These are phyloP conservation scores for Fusarium sp. DNA, from an alignment of 2,329 filamentous ascomycete species.

Conservation along the genomic window DNA sequence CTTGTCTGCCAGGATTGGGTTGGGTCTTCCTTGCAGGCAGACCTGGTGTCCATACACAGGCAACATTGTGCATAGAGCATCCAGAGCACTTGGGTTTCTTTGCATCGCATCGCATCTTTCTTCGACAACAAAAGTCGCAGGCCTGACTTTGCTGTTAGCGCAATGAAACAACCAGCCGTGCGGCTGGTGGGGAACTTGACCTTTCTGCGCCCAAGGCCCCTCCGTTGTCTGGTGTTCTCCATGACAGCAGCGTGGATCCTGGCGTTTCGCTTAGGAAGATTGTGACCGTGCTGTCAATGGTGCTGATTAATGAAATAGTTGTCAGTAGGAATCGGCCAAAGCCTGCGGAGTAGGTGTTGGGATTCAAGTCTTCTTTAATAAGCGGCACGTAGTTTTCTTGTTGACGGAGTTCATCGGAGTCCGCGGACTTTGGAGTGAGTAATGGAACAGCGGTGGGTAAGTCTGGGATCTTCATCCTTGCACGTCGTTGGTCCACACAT, in stretches of 20 bases:
- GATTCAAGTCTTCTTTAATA: neutral
- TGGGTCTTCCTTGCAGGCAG: neutral
- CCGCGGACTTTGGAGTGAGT: neutral
- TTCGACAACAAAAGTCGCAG: constrained; percentile 11
- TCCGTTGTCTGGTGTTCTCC: neutral
- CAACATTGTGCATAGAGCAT: neutral
- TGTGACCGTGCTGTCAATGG: no score
- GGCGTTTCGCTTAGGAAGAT: neutral
- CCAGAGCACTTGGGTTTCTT: constrained; percentile 12
- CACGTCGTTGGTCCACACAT: neutral
- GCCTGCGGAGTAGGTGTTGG: neutral
- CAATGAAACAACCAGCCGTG: no score
- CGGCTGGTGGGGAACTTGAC: neutral
- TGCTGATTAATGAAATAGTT: neutral
- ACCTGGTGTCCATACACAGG: constrained; percentile 10
- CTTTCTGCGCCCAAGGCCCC: constrained; percentile 13
- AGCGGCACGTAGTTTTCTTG: neutral
- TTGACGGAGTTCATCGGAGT: neutral
- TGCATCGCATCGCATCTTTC: constrained; percentile 19
- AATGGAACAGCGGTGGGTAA: neutral
- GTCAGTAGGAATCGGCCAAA: neutral
- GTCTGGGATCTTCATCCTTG: neutral
- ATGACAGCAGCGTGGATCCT: neutral
- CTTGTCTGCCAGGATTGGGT: neutral
- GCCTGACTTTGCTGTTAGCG: neutral